Evolutionary conservation across 2,329 filamentous ascomycete genomes (phyloP).

Genomic region (Herpotrichia juniperi): DNA sequence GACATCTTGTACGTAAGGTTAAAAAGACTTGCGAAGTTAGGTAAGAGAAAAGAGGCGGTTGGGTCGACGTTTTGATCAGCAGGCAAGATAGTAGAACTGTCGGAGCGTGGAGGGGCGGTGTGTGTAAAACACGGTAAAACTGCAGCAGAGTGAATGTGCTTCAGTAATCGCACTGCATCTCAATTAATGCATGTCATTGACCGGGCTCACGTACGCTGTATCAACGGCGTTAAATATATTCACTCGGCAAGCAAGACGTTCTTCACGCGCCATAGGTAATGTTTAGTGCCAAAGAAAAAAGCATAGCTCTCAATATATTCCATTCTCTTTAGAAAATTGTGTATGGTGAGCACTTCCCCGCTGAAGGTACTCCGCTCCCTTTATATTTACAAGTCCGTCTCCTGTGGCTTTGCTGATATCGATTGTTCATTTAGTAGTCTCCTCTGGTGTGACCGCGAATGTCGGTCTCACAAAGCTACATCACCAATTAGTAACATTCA

Average conservation of each 20-base stretch:
- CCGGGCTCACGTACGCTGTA: too few species aligned
- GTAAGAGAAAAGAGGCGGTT: too few species aligned
- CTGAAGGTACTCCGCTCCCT: background rate
- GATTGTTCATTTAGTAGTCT: conserved; percentile 61
- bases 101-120: too few species aligned
- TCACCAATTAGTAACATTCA: conserved; percentile 3
- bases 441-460: conserved; percentile 73
- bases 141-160: too few species aligned
- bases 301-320: background rate
- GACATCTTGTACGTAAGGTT: too few species aligned
- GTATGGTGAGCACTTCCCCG: background rate
- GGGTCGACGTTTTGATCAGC: too few species aligned
- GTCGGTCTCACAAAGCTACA: conserved; percentile 71
- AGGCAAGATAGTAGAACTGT: too few species aligned
- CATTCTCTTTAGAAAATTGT: background rate
- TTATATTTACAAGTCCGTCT: conserved; percentile 2
- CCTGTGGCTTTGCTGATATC: background rate
- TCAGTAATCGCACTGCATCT: background rate
- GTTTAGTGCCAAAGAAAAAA: too few species aligned
- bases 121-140: too few species aligned
- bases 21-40: too few species aligned
- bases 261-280: background rate
- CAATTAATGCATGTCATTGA: background rate
- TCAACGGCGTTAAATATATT: background rate
- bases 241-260: background rate